phyloP scores from a whole-genome alignment of 2,329 filamentous ascomycete species.

The Pyrenophora tritici-repentis region DNA sequence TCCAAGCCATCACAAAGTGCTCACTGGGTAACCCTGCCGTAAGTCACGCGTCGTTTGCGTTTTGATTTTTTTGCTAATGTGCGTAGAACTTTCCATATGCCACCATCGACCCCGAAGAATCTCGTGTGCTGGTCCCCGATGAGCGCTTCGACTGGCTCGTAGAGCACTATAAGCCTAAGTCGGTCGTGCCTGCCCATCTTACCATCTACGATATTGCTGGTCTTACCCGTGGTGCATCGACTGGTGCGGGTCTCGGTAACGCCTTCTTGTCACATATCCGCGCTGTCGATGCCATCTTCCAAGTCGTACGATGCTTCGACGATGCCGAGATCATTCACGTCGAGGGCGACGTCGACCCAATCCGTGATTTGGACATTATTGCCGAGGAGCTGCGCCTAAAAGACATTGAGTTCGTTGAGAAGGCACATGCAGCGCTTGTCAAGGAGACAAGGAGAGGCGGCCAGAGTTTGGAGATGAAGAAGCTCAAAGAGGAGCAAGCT shows the following conservation, averaged over 20 bases:
- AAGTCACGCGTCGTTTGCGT: slow-evolving; percentile 48
- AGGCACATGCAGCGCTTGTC: slow-evolving; percentile 86
- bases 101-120: slow-evolving; percentile 98
- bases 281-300: slow-evolving; percentile 96
- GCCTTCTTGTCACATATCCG: slow-evolving; percentile 98
- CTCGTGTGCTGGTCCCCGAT: slow-evolving; percentile 95
- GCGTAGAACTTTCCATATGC: slow-evolving; percentile 94
- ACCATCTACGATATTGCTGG: slow-evolving; percentile 99
- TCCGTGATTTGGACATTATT: slow-evolving; percentile 94
- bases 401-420: slow-evolving; percentile 98
- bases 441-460: slow-evolving; percentile 96
- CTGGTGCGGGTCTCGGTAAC: slow-evolving; percentile 95
- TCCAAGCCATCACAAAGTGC: slow-evolving; percentile 99
- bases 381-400: slow-evolving; percentile 95
- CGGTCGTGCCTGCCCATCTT: slow-evolving; percentile 91
- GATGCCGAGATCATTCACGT: slow-evolving; percentile 99
- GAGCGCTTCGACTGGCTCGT: slow-evolving; percentile 94
- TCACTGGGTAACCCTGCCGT: slow-evolving; percentile 95
- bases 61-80: slow-evolving; percentile 19
- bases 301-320: slow-evolving; percentile 95
- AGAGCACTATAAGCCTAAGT: slow-evolving; percentile 98
- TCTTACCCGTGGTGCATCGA: slow-evolving; percentile 92
- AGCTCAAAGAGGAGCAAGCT: slow-evolving; percentile 90
- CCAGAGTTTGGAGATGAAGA: slow-evolving; percentile 97
- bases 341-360: slow-evolving; percentile 96